phyloP scores from a whole-genome alignment of 306 rosid genomes.

The Herpetospermum pedunculosum region DNA sequence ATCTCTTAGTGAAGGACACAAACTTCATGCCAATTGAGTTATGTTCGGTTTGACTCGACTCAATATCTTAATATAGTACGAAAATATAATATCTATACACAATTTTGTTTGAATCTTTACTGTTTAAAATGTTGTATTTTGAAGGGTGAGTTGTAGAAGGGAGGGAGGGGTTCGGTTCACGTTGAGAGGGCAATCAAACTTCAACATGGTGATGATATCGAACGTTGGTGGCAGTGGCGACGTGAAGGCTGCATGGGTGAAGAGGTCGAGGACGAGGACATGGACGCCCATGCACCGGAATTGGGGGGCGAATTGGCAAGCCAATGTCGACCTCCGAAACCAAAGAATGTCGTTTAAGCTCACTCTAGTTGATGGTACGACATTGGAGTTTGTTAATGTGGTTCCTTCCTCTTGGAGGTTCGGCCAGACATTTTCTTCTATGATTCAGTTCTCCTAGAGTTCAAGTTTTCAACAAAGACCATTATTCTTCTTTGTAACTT shows the following conservation, averaged over 20 bases:
- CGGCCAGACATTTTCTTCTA: slow-evolving; percentile 70
- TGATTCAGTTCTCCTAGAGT: slow-evolving; percentile 34
- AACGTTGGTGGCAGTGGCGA: slow-evolving; percentile 79
- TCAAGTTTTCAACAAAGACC: not conserved
- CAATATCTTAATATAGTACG: too few species aligned
- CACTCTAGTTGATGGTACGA: slow-evolving; percentile 38
- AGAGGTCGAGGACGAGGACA: slow-evolving; percentile 26
- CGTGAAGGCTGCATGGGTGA: slow-evolving; percentile 48
- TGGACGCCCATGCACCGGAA: slow-evolving; percentile 78
- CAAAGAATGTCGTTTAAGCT: slow-evolving; percentile 63
- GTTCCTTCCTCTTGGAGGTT: slow-evolving; percentile 72
- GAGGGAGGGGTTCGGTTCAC: slow-evolving; percentile 82
- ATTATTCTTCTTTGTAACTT: not conserved
- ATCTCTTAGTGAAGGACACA: too few species aligned
- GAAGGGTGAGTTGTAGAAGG: slow-evolving; percentile 61
- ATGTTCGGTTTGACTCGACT: too few species aligned
- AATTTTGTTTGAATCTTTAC: too few species aligned
- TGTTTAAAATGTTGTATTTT: not conserved
- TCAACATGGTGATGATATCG: slow-evolving; percentile 79
- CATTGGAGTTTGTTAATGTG: slow-evolving; percentile 34
- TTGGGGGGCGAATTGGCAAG: slow-evolving; percentile 89
- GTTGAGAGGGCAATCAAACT: slow-evolving; percentile 53
- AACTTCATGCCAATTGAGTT: too few species aligned
- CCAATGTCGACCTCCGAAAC: slow-evolving; percentile 38
- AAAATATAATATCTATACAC: too few species aligned